Evolutionary conservation across 192 early-diverging fungal species (phyloP).

Genomic region (Bifiguratus adelaidae): DNA sequence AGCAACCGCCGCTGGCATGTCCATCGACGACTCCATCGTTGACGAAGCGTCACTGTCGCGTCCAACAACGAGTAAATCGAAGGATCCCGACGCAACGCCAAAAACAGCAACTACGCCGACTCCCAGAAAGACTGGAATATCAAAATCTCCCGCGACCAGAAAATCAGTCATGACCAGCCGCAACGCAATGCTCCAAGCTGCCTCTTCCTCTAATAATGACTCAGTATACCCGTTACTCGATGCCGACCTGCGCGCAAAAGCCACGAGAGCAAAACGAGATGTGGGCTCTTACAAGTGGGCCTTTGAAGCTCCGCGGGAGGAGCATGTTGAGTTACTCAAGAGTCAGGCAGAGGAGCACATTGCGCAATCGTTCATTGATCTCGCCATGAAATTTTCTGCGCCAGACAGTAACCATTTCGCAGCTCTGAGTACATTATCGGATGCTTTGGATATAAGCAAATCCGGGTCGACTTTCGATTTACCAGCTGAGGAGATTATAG

Average conservation of each 20-base stretch:
- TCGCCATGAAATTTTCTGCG: conserved; percentile 54
- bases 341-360: conserved; percentile 54
- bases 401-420: conserved; percentile 71
- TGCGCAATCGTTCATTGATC: conserved; percentile 39
- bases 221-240: conserved; percentile 42
- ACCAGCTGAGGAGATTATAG: too few relatives aligned
- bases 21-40: too few relatives aligned
- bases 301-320: conserved; percentile 51
- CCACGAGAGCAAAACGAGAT: conserved; percentile 55
- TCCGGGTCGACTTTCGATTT: too few relatives aligned
- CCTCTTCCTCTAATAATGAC: conserved; percentile 3
- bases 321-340: conserved; percentile 45
- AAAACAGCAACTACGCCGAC: not conserved
- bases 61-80: too few relatives aligned
- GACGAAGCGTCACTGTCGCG: too few relatives aligned
- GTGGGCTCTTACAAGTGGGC: conserved; percentile 64
- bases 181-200: conserved; percentile 2
- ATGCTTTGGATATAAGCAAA: conserved; percentile 28
- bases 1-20: not conserved
- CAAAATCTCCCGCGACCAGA: not conserved
- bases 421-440: conserved; percentile 57
- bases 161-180: too few relatives aligned
- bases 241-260: conserved; percentile 54
- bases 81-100: too few relatives aligned
- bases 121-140: not conserved